Base-by-base conservation (phyloP, 2,329 filamentous ascomycete genomes). In the Bipolaris sorokiniana region DNA sequence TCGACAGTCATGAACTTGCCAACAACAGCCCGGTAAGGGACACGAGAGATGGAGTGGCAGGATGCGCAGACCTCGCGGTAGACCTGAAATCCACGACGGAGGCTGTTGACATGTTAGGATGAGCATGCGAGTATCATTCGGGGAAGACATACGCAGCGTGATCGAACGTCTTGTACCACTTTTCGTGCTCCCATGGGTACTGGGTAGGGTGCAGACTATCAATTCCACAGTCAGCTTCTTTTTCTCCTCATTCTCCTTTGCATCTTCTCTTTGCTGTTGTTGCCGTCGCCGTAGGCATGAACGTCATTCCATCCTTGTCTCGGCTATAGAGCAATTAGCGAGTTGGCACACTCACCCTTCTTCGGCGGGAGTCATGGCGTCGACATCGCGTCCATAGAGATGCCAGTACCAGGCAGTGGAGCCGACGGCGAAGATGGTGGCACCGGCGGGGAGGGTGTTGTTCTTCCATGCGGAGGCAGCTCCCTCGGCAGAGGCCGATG, bases 51-150 rank as follows among this genome's bases (percentile, higher is more conserved):
- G 63, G 95, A 99, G 86, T 99, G 95, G 87, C 95, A 99, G 72
- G 92, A 92, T 62, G 93, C 88, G 86, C 95, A 99, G 75, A 99
- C 95, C 83, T 99, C 95, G 71, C 90, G 92, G 86, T 99, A 99
- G 77, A 99, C 95, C 83, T 97, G 93, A 88, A 98, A 99, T 82
- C 95, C 95, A 84, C 95, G 93, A 80, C 95, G 95, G 68, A 99
- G 92, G 73, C 93, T 97, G 42, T 50, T 33, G 36, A 13, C 40
- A 18, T 18, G 36, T 59, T 52, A 63, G 58, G 38, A 33, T 10
- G 16, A 22, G 44, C 16, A 31, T 33, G 34, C 31, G 44, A 26
- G 50, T 36, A 34, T 33, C 26, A 7, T 26, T 45, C 22, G 46
- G 44, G 52, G 58, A 63, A 40, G 31, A 83, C 92, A 89, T 89